These are phyloP conservation scores for Penicillium paxilli DNA, from an alignment of 495 filamentous ascomycete species.

Conservation along the genomic window DNA sequence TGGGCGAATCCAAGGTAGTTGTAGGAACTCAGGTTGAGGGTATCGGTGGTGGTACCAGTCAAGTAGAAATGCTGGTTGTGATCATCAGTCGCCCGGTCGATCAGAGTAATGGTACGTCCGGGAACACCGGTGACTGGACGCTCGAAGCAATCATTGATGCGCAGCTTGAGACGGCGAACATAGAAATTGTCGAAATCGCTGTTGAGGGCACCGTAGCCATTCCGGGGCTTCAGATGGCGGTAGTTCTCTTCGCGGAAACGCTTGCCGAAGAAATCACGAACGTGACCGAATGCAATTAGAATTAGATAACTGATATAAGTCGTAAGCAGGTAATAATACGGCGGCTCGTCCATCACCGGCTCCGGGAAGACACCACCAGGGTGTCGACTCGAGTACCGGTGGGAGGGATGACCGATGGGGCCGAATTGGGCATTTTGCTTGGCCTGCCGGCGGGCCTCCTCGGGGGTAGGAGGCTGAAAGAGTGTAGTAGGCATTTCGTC, in stretches of 20 bases:
- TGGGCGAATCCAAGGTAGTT: constrained; percentile 99
- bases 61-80: constrained; percentile 85
- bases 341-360: constrained; percentile 91
- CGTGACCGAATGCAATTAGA: constrained; percentile 91
- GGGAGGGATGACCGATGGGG: constrained; percentile 73
- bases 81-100: constrained; percentile 85
- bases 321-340: constrained; percentile 93
- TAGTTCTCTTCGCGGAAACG: constrained; percentile 84
- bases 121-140: constrained; percentile 91
- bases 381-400: constrained; percentile 85
- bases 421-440: constrained; percentile 91
- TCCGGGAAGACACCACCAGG: constrained; percentile 74
- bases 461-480: constrained; percentile 87
- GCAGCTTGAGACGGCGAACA: constrained; percentile 84
- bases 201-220: constrained; percentile 96
- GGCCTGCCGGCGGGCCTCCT: constrained; percentile 71
- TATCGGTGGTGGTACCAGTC: constrained; percentile 90
- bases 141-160: constrained; percentile 95
- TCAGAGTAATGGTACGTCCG: constrained; percentile 86
- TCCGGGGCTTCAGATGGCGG: constrained; percentile 73
- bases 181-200: constrained; percentile 99
- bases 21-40: constrained; percentile 97
- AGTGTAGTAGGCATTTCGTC: constrained; percentile 78
- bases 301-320: constrained; percentile 98
- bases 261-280: constrained; percentile 97